phyloP scores from a whole-genome alignment of 1,284 basidiomycete genomes.

The Microbotryum violaceum region DNA sequence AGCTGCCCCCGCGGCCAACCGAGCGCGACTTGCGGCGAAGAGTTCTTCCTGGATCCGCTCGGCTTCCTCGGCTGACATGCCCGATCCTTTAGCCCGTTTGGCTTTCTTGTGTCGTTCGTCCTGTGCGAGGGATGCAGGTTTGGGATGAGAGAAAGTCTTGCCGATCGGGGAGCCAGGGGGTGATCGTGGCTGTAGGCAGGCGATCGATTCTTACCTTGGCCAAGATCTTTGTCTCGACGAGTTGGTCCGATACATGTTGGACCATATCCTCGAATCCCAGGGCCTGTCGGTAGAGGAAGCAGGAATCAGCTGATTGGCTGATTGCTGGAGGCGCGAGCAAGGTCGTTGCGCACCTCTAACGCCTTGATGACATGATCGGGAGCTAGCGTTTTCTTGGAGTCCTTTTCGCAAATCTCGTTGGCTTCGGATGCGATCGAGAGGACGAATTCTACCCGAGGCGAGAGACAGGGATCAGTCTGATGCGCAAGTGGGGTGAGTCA shows the following conservation, averaged over 20 bases:
- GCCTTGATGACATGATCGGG: constrained; percentile 94
- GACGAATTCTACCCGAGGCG: constrained; percentile 70
- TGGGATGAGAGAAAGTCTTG: not conserved
- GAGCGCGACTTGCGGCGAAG: constrained; percentile 71
- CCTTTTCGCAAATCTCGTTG: constrained; percentile 95
- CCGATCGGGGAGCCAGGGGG: not conserved
- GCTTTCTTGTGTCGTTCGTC: constrained; percentile 80
- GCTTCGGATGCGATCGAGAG: constrained; percentile 95
- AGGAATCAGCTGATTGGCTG: not conserved
- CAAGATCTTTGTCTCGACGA: constrained; percentile 91
- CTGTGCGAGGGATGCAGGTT: constrained; percentile 8
- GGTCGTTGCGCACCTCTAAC: constrained; percentile 58
- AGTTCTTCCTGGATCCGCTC: constrained; percentile 78
- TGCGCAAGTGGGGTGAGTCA: not conserved
- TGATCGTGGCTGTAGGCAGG: not conserved
- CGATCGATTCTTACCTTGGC: constrained; percentile 54
- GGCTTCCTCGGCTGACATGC: constrained; percentile 84
- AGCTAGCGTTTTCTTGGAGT: constrained; percentile 98
- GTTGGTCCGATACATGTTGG: constrained; percentile 78
- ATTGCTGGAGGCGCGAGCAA: not conserved
- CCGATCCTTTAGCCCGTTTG: constrained; percentile 66
- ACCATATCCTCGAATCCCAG: constrained; percentile 85
- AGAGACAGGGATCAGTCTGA: not conserved
- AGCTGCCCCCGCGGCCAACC: constrained; percentile 44
- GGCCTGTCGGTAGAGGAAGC: constrained; percentile 48